These are phyloP conservation scores for Lotus japonicus DNA, from an alignment of 306 rosid species.

Conservation along the genomic window DNA sequence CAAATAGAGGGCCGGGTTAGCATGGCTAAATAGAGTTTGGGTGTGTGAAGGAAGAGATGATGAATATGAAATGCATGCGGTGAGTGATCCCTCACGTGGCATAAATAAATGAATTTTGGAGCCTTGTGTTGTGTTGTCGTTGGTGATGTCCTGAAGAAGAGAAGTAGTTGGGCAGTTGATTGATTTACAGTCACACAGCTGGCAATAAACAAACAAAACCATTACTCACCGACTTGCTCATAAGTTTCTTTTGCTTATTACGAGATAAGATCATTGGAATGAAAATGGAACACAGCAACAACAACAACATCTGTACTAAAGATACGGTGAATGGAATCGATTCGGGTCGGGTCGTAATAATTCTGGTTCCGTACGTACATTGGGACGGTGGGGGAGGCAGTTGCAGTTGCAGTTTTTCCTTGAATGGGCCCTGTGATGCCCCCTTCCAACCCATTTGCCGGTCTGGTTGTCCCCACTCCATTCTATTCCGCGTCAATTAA, in stretches of 20 bases:
- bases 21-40: too few relatives aligned
- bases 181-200: constrained; percentile 47
- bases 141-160: background rate
- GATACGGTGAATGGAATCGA: background rate
- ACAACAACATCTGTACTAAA: too few relatives aligned
- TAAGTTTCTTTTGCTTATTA: background rate
- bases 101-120: background rate
- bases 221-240: constrained; percentile 38
- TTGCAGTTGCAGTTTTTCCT: too few relatives aligned
- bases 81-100: background rate
- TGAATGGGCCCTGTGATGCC: constrained; percentile 28
- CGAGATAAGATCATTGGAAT: background rate
- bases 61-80: too few relatives aligned
- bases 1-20: too few relatives aligned
- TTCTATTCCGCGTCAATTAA: background rate
- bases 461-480: constrained; percentile 26
- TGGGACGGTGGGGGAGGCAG: background rate
- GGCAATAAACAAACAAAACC: constrained; percentile 21
- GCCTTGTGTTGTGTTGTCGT: background rate
- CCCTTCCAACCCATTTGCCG: constrained; percentile 54
- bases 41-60: too few relatives aligned
- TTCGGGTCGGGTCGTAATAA: background rate
- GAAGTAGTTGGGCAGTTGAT: constrained; percentile 72
- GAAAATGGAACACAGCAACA: too few relatives aligned
- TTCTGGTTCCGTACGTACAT: background rate